phyloP scores from a whole-genome alignment of 768 basidiomycete species.

The Tulasnella sp. region DNA sequence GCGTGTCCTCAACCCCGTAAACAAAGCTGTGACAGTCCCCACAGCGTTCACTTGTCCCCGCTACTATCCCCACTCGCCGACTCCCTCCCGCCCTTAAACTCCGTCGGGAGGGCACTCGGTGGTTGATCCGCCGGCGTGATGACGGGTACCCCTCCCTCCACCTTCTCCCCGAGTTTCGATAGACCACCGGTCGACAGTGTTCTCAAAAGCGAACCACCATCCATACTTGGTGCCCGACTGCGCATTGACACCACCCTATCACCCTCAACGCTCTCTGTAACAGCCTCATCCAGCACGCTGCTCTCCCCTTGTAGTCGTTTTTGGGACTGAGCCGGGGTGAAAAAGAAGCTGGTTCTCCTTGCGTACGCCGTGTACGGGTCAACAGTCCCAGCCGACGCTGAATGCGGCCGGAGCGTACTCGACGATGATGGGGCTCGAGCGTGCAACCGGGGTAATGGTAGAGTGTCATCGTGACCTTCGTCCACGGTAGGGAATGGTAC shows the following conservation, averaged over 20 bases:
- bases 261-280: neutral
- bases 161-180: neutral
- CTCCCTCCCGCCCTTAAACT: conserved; percentile 8
- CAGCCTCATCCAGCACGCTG: neutral
- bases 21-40: too few species aligned
- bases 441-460: conserved; percentile 2
- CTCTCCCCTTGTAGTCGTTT: neutral
- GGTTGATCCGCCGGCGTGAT: conserved; percentile 17
- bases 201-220: conserved; percentile 11
- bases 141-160: neutral
- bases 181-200: conserved; percentile 15
- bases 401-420: conserved; percentile 6
- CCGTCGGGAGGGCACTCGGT: conserved; percentile 14
- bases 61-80: neutral
- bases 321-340: conserved; percentile 6
- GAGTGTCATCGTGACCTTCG: neutral
- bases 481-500: conserved; percentile 12
- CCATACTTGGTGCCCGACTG: conserved; percentile 9
- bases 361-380: conserved; percentile 14
- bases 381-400: neutral
- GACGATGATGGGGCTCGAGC: conserved; percentile 4
- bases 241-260: conserved; percentile 4
- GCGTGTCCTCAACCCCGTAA: too few species aligned
- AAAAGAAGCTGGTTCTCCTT: conserved; percentile 3
- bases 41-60: neutral